Conservation (phyloP, 805 yeast species). For the Osmozyma mogii region DNA sequence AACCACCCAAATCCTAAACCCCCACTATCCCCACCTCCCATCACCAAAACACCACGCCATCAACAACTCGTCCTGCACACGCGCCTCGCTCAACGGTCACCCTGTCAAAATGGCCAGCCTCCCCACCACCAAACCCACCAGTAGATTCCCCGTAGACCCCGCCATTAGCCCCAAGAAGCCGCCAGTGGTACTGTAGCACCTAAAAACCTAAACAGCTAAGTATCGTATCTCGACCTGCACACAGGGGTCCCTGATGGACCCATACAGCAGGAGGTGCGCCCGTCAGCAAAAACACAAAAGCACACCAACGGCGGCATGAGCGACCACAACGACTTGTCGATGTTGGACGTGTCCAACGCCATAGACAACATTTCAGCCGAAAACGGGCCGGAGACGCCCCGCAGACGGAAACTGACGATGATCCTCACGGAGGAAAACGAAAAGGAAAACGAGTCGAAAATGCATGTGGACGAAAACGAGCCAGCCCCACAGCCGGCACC, state of each 20-base stretch:
- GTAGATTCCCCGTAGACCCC: background rate
- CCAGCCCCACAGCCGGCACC: background rate
- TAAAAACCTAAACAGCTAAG: no score
- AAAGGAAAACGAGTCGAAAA: constrained; percentile 41
- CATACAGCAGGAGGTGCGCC: background rate
- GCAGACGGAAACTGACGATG: constrained; percentile 61
- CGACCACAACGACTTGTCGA: constrained; percentile 29
- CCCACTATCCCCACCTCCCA: no score
- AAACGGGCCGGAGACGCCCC: constrained; percentile 14
- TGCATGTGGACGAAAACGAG: constrained; percentile 30
- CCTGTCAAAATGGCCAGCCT: no score
- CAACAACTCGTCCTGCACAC: no score
- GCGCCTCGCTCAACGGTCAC: no score
- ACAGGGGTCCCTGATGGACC: background rate
- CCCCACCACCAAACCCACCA: background rate
- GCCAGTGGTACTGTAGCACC: no score
- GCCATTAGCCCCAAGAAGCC: background rate
- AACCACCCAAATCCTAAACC: no score
- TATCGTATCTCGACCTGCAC: background rate
- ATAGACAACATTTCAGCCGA: constrained; percentile 10
- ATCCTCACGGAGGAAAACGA: constrained; percentile 65
- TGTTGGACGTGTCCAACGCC: constrained; percentile 36
- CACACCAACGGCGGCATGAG: constrained; percentile 6
- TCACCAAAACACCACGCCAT: no score
- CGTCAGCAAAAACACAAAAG: background rate